Base-by-base conservation (phyloP, 148 eudicot genomes). In the Chenopodium album region DNA sequence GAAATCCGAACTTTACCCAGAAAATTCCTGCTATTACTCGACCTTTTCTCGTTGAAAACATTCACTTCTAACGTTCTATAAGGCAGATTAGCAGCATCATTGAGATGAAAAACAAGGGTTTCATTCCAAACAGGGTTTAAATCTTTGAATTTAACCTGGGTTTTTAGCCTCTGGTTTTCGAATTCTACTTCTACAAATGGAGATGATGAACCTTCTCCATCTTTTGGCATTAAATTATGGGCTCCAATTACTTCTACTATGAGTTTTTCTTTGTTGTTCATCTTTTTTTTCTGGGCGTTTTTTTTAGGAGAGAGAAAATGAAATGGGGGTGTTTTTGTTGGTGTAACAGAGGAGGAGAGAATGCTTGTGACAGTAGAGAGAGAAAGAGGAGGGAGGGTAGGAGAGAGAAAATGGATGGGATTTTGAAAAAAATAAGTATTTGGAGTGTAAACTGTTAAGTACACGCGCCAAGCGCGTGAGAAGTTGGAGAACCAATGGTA, bases 41-140 rank as follows among this genome's bases (percentile, higher is more conserved):
- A 93, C 80, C 87, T 80, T 20, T 85, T 87, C 82, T 92, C 97
- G 83, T 95, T 95, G 80, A 88, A 95, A 8, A 95, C 87, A 68
- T 90, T 92, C 7, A 89, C 90, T 22, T 95, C 98, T 0, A 95
- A 67, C 16, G 92, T 89, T 3, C 90, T 73, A 81, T 93, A 95
- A 20, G 97, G 98, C 3, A 95, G 87, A 47, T 95, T 92, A 0
- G 92, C 92, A 13, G 84, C 87, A 71, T 93, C 90, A 70, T 82
- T 88, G 0, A 95, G 82, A 37, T 82, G 86, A 80, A 95, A 95
- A 1, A 95, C 86, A 9, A 95, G 94, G 82, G 93, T 93, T 75
- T 95, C 93, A 78, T 95, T 95, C 98, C 98, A 95, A 4, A 92
- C 89, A 0, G 98, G 98, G 94, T 95, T 93, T 0, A 95, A 73